Evolutionary conservation across 257 asterid genomes (phyloP).

Genomic region (Plantago major): DNA sequence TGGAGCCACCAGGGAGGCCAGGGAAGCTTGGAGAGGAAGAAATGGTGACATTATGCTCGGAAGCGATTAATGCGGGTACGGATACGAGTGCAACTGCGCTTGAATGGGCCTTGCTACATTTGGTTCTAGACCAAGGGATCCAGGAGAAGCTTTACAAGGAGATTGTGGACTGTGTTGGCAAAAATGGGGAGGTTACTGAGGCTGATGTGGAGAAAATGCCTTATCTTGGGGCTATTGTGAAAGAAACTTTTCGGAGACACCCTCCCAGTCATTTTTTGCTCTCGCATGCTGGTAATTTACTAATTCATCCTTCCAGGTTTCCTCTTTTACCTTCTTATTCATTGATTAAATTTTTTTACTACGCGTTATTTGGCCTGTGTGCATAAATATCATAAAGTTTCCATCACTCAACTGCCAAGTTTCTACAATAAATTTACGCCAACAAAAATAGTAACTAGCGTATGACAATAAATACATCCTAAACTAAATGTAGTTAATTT

Average conservation of each 20-base stretch:
- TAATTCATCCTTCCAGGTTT: too few relatives aligned
- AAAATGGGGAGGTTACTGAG: constrained; percentile 47
- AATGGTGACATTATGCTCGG: constrained; percentile 81
- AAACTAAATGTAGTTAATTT: too few relatives aligned
- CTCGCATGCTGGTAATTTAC: constrained; percentile 61
- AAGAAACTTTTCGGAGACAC: constrained; percentile 72
- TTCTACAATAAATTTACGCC: too few relatives aligned
- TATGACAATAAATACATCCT: too few relatives aligned
- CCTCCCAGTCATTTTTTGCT: constrained; percentile 91
- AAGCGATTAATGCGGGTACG: constrained; percentile 85
- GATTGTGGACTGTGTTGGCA: constrained; percentile 57
- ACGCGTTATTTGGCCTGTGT: too few relatives aligned
- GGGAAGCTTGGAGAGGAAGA: constrained; percentile 76
- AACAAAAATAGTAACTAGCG: too few relatives aligned
- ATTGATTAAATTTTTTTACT: too few relatives aligned
- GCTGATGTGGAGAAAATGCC: constrained; percentile 75
- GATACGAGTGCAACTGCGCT: constrained; percentile 89
- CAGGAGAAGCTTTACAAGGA: constrained; percentile 66
- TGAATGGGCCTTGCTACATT: constrained; percentile 81
- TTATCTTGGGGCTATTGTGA: constrained; percentile 67
- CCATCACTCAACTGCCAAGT: too few relatives aligned
- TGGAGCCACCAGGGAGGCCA: constrained; percentile 49
- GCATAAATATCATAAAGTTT: too few relatives aligned
- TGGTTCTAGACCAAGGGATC: constrained; percentile 65
- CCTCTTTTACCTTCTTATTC: too few relatives aligned